These are phyloP conservation scores for Coemansia sp. DNA, from an alignment of 192 early-diverging fungal species.

Conservation along the genomic window DNA sequence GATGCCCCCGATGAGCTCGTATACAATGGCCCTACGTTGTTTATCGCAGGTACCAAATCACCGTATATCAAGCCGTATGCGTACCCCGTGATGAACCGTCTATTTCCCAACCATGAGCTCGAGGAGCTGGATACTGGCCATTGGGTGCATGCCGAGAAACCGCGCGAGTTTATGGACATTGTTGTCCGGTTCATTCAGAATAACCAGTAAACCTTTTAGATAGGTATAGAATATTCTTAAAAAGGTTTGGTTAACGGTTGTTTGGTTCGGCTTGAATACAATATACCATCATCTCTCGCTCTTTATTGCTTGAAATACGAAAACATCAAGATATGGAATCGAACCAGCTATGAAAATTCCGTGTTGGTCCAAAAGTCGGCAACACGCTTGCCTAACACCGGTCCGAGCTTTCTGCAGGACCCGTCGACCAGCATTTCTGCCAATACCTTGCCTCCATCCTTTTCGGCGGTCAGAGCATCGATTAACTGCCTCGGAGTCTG, in stretches of 20 bases:
- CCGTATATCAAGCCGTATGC: slow-evolving; percentile 64
- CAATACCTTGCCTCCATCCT: slow-evolving; percentile 41
- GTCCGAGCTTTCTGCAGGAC: slow-evolving; percentile 58
- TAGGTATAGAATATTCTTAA: no score
- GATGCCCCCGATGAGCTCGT: slow-evolving; percentile 31
- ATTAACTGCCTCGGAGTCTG: slow-evolving; percentile 64
- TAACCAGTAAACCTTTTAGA: background rate
- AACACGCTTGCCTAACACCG: slow-evolving; percentile 56
- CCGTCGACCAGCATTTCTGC: slow-evolving; percentile 56
- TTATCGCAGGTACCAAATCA: slow-evolving; percentile 75
- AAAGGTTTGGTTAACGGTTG: no score
- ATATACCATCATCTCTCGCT: no score
- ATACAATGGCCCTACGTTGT: slow-evolving; percentile 70
- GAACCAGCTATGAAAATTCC: no score
- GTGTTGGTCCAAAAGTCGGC: slow-evolving; percentile 61
- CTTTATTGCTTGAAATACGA: no score
- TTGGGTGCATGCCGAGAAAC: slow-evolving; percentile 85
- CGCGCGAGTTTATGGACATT: slow-evolving; percentile 61
- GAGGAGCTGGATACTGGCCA: slow-evolving; percentile 80
- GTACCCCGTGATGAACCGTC: slow-evolving; percentile 58
- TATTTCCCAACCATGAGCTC: slow-evolving; percentile 74
- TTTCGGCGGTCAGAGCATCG: slow-evolving; percentile 38
- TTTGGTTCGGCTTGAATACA: no score
- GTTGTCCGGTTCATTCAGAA: slow-evolving; percentile 56
- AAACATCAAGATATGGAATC: no score